phyloP scores from a whole-genome alignment of 352 stramenopile genomes.

The Pythium sukuiense region DNA sequence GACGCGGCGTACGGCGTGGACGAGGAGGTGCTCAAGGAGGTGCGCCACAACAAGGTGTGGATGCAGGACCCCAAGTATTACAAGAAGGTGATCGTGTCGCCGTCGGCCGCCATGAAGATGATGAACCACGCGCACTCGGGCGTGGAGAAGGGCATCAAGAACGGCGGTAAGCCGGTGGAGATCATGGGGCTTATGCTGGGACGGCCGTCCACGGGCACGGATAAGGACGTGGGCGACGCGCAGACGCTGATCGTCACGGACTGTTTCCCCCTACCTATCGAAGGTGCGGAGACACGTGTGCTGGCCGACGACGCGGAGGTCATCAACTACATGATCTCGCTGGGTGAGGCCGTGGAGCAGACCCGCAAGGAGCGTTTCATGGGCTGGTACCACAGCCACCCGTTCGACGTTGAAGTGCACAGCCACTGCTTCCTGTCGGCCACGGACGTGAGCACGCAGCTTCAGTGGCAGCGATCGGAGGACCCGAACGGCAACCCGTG shows the following conservation, averaged over 20 bases:
- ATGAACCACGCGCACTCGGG: slow-evolving; percentile 97
- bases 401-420: slow-evolving; percentile 97
- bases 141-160: slow-evolving; percentile 97
- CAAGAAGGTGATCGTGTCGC: slow-evolving; percentile 94
- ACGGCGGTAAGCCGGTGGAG: slow-evolving; percentile 95
- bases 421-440: slow-evolving; percentile 97
- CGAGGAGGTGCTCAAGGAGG: slow-evolving; percentile 83
- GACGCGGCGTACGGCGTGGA: slow-evolving; percentile 82
- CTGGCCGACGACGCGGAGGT: slow-evolving; percentile 97
- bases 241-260: slow-evolving; percentile 97
- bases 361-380: slow-evolving; percentile 98
- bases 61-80: slow-evolving; percentile 95
- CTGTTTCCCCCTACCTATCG: slow-evolving; percentile 97
- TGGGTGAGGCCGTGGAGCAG: slow-evolving; percentile 93
- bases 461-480: slow-evolving; percentile 98
- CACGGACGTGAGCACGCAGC: slow-evolving; percentile 97
- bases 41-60: slow-evolving; percentile 88
- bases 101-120: slow-evolving; percentile 96
- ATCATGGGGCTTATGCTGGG: slow-evolving; percentile 99
- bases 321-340: slow-evolving; percentile 99
- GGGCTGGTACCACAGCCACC: slow-evolving; percentile 99
- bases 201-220: slow-evolving; percentile 82
- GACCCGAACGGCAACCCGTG: slow-evolving; percentile 96
- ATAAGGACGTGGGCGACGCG: slow-evolving; percentile 85
- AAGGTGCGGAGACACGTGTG: slow-evolving; percentile 94